phyloP scores from a whole-genome alignment of 768 basidiomycete genomes.

The Russula vinacea region DNA sequence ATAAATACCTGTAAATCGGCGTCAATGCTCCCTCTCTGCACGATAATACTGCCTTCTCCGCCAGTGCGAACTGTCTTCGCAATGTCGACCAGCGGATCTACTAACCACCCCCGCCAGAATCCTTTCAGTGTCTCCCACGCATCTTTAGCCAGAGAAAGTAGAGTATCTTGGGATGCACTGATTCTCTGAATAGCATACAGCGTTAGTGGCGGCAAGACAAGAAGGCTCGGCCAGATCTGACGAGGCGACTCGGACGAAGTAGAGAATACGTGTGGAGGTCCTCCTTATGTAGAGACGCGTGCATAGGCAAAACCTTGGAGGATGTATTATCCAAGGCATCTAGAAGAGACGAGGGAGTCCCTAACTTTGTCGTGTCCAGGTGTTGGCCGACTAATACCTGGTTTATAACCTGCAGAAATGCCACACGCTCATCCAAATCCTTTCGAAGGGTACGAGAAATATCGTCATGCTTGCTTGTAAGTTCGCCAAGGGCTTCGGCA shows the following conservation, averaged over 20 bases:
- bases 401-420: conserved; percentile 20
- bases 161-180: conserved; percentile 57
- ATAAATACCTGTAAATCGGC: conserved; percentile 75
- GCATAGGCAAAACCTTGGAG: conserved; percentile 26
- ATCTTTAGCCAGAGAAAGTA: conserved; percentile 56
- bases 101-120: conserved; percentile 79
- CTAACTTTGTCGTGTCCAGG: conserved; percentile 19
- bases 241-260: conserved; percentile 62
- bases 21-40: conserved; percentile 75
- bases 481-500: conserved; percentile 62
- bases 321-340: conserved; percentile 16
- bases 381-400: conserved; percentile 17
- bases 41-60: conserved; percentile 68
- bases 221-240: conserved; percentile 78
- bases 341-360: conserved; percentile 3
- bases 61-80: conserved; percentile 80
- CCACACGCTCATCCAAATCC: conserved; percentile 18
- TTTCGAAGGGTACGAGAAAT: conserved; percentile 40
- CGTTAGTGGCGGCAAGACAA: conserved; percentile 69
- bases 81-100: conserved; percentile 82
- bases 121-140: conserved; percentile 62
- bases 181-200: conserved; percentile 49
- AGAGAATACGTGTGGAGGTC: conserved; percentile 42
- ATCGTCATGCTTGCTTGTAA: conserved; percentile 52
- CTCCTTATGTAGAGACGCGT: conserved; percentile 26